Base-by-base conservation (phyloP, 768 basidiomycete genomes). In the Auricularia sp. region DNA sequence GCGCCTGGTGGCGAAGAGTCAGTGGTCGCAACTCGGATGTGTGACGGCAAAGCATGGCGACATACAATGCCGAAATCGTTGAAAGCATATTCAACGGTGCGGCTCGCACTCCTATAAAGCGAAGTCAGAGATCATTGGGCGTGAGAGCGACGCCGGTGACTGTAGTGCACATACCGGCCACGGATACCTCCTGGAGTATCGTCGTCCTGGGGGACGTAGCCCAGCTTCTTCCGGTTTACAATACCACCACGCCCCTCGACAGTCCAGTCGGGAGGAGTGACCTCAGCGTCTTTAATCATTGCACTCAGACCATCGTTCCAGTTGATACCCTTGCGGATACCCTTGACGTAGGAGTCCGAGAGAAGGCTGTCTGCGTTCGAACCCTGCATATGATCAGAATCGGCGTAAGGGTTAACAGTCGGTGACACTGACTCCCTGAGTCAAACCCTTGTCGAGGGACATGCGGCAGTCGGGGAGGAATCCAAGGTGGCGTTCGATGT, bases 211-310 rank as follows among this genome's bases (percentile, higher is more conserved):
- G 68, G 68, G 14, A 68, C 64, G 62, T 65, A 68, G 14, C 64
- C 64, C 3, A 60, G 62, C 23, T 36, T 62, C 34, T 47, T 39
- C 21, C 68, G 63, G 18, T 61, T 60, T 23, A 35, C 56, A 29
- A 68, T 68, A 2, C 68, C 68, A 7, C 68, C 68, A 36, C 68
- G 64, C 21, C 68, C 68, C 54, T 68, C 44, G 18, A 68, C 63
- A n/a, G 47, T 64, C 61, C 67, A 68, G 58, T 67, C 62, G 29
- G 47, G 47, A 51, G 47, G 47, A 6, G 47, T 51, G 74, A 29
- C 68, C 75, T 36, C 75, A 77, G 74, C n/a, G 21, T 76, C 64
- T 67, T 74, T 68, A 54, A 70, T 53, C 67, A 72, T 70, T 51
- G 72, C 72, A 54, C 54, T 64, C 29, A 64, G 68, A 1, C 72